These are phyloP conservation scores for Solanum medicagineum DNA, from an alignment of 257 asterid species.

Conservation along the genomic window DNA sequence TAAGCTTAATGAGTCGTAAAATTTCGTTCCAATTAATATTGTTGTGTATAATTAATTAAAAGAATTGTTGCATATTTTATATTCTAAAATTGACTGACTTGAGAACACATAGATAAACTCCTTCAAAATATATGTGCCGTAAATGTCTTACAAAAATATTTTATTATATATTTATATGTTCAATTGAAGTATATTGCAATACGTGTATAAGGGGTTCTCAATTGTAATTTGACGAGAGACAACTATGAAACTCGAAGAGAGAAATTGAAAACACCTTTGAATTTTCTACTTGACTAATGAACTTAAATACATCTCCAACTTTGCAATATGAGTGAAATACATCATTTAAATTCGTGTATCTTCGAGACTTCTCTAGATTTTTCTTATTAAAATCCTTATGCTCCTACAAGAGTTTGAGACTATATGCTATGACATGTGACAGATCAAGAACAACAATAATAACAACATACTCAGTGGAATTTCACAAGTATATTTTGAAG, in stretches of 20 bases:
- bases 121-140: not conserved
- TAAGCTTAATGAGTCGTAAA: not conserved
- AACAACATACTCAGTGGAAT: no score
- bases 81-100: not conserved
- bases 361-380: no score
- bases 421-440: no score
- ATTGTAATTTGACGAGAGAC: not conserved
- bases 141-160: not conserved
- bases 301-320: no score
- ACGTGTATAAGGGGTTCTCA: not conserved
- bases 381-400: no score
- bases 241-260: not conserved
- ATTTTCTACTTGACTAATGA: no score
- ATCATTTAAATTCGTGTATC: no score
- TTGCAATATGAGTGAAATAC: no score
- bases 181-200: not conserved
- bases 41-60: not conserved
- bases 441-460: no score
- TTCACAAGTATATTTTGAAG: no score
- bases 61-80: not conserved
- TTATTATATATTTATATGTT: not conserved
- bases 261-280: no score
- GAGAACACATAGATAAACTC: not conserved
- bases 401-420: no score
- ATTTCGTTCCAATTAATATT: not conserved